A percentile compares a stretch with the other conserved stretches of the same genome.
phyloP scores from a whole-genome alignment of 2,329 filamentous ascomycete genomes.

The Bisporella sp. region DNA sequence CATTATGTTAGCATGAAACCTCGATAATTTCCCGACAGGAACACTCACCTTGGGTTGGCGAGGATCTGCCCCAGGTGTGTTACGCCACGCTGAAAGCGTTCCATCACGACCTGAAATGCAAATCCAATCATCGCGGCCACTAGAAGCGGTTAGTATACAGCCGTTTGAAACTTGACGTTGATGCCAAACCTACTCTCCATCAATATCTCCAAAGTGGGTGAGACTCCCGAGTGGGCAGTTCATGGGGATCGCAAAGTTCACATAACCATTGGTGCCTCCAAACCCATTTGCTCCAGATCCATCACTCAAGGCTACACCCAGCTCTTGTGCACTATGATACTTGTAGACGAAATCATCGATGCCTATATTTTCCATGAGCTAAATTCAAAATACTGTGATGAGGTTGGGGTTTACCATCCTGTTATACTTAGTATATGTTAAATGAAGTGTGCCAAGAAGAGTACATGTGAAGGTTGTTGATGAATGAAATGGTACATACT shows the following conservation, averaged over 20 bases:
- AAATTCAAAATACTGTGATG: background rate
- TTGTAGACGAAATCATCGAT: background rate
- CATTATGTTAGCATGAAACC: too few species aligned
- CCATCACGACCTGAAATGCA: background rate
- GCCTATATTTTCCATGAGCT: background rate
- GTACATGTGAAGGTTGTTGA: background rate
- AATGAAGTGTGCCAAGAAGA: background rate
- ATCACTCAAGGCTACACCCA: background rate
- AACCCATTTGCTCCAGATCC: background rate
- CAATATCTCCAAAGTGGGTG: background rate
- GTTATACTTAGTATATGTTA: background rate
- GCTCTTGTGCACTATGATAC: background rate
- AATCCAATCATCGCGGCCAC: background rate
- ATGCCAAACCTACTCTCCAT: background rate
- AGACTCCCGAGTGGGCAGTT: background rate
- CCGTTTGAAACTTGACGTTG: background rate
- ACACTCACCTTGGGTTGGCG: background rate
- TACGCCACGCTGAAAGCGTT: background rate
- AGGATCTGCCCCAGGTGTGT: background rate
- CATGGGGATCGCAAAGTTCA: background rate
- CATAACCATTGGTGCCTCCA: background rate
- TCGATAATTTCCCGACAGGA: background rate
- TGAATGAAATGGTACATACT: background rate
- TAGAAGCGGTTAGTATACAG: background rate
- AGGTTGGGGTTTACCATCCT: background rate